Base-by-base conservation (phyloP, 805 yeast species). In the Starmerella apicola region DNA sequence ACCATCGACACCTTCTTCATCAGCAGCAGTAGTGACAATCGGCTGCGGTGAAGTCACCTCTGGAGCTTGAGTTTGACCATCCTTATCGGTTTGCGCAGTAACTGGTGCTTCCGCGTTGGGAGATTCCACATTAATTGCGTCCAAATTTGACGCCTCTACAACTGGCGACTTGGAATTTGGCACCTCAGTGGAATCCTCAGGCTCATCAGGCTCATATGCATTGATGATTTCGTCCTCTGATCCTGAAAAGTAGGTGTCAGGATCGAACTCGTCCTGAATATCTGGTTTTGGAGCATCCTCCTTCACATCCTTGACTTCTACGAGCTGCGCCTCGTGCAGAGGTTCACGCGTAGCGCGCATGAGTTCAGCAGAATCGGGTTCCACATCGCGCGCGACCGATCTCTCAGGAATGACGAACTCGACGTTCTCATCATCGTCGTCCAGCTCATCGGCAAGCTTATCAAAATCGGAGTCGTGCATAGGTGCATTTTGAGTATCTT, bases 301-400 rank as follows among this genome's bases (percentile, higher is more conserved):
- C 20, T 19, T 5, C 13, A 25, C 37, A 3, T 23, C 37, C 3
- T 16, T 12, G 4, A 46, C 27, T 33, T 47, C 36, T 5, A 41
- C 46, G 3, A 51, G 50, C 31, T 35, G 32, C 4, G 42, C 52
- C 13, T 38, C 8, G 17, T 25, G 21, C 9, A 48, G 23, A 17
- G 41, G 51, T 23, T 45, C 42, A 7, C 40, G 42, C 23, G 33
- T 43, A 8, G 52, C 52, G 16, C 39, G 45, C n/a, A 47, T 33
- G 36, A 42, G 47, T n/a, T 34, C 41, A 8, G 34, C 44, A 2
- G n/a, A 15, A 16, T 45, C 50, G 1, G 49, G 39, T 30, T 44
- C 48, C 9, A 44, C 48, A 3, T n/a, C 4, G 3, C 50, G 45
- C 5, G 48, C 50, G 9, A 38, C 25, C 7, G 50, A 46, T 3